Evolutionary conservation across 805 yeast genomes (phyloP), one percentile per base, ranked within the genome.

Genomic region (Helenozyma baotianmanensis): DNA sequence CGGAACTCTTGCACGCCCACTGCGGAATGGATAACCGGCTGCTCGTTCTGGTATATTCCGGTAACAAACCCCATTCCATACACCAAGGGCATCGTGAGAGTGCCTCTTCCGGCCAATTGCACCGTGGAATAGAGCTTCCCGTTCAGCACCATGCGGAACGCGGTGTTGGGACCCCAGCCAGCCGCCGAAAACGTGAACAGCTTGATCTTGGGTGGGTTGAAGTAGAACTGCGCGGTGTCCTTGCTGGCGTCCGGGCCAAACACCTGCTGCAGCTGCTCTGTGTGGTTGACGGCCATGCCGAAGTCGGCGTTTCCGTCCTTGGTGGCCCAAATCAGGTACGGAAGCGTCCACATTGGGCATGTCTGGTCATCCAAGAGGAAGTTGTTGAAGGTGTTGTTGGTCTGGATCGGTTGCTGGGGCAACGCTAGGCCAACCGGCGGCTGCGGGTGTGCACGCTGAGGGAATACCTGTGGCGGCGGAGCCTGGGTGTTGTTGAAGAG

Each of bases 31-130:
- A 82, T 43, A 35, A 42, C 42, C 58, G 57, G 56, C 26, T 28
- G 28, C 8, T 45, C 42, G 21, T 45, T 45, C 14, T 43, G 39
- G 34, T 50, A 53, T 12, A 70, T 57, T 17, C 80, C 85, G 21
- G 95, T 81, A 11, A 84, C 75, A 41, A 84, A 78, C 6, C 96
- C 96, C 75, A 72, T 70, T 34, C 97, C 97, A 56, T 82, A 89
- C 5, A 81, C 83, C 34, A 83, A 50, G 4, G 90, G 89, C 23
- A 74, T 53, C 21, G 62, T 62, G 32, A 79, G 51, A 21, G 60
- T 65, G 28, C 75, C 76, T 11, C 31, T 14, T 15, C 40, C 39
- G 13, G 43, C 28, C 10, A 54, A 32, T 22, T 45, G 41, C 2
- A 68, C 48, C 14, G 47, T 46, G 11, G 60, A 59, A 2, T 68